Conservation (phyloP, 345 rosid species). For the Hypericum androsaemum region DNA sequence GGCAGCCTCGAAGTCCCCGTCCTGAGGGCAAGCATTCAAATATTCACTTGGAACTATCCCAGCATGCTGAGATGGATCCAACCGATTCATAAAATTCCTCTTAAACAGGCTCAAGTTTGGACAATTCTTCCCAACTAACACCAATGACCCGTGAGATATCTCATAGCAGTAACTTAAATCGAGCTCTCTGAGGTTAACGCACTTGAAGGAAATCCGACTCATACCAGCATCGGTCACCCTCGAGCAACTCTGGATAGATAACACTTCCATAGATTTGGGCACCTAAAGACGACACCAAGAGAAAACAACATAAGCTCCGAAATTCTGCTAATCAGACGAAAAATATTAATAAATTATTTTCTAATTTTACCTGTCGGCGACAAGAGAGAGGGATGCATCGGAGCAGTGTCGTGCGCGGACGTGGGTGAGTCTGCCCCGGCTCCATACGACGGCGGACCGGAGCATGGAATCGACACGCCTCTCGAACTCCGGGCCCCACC, state of each 20-base stretch:
- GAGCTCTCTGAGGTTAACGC: conserved; percentile 45
- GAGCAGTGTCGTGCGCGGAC: conserved; percentile 75
- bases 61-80: conserved; percentile 53
- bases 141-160: conserved; percentile 58
- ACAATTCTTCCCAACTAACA: conserved; percentile 55
- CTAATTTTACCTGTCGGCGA: conserved; percentile 44
- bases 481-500: conserved; percentile 71
- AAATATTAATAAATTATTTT: not conserved
- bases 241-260: too few species aligned
- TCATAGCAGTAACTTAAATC: conserved; percentile 79
- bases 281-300: conserved; percentile 14
- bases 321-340: not conserved
- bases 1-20: conserved; percentile 66
- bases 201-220: conserved; percentile 48
- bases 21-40: conserved; percentile 68
- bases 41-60: conserved; percentile 60
- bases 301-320: conserved; percentile 32
- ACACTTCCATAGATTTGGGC: too few species aligned
- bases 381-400: conserved; percentile 48
- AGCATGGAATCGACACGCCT: conserved; percentile 56
- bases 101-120: conserved; percentile 47
- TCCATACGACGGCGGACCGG: conserved; percentile 54
- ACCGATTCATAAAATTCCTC: conserved; percentile 67
- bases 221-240: conserved; percentile 26
- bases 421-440: conserved; percentile 41